Percentiles rank a stretch among this genome's conserved stretches.
phyloP scores from a whole-genome alignment of 2,329 filamentous ascomycete genomes.

The Rutstroemia sp. region DNA sequence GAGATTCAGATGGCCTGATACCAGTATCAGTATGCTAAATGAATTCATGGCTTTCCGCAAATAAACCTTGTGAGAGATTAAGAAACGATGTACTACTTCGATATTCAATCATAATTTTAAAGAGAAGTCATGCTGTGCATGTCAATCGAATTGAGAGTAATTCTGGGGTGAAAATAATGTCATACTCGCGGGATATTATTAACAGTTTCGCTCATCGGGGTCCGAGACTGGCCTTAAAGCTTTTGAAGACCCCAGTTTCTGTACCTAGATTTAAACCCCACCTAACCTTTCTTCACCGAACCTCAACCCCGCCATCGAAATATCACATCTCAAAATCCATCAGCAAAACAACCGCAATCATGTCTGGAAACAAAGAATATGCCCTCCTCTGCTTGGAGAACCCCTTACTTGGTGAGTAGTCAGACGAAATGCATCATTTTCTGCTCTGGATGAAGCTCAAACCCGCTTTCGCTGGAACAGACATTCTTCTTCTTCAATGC shows the following conservation, averaged over 20 bases:
- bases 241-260: conserved; percentile 9
- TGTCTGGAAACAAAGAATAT: conserved; percentile 74
- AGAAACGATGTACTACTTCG: not conserved
- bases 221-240: not conserved
- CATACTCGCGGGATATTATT: not conserved
- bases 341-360: conserved; percentile 32
- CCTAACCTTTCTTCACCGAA: conserved; percentile 11
- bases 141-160: not conserved
- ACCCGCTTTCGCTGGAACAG: not conserved
- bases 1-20: conserved; percentile 9
- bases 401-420: conserved; percentile 76
- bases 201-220: not conserved
- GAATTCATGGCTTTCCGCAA: conserved; percentile 9
- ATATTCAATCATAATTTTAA: not conserved
- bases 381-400: conserved; percentile 93
- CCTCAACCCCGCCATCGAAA: conserved; percentile 9
- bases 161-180: not conserved
- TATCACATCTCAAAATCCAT: conserved; percentile 10
- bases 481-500: not conserved
- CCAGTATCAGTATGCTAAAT: conserved; percentile 5
- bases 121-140: not conserved
- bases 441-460: not conserved
- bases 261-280: conserved; percentile 13
- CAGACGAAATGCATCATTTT: not conserved
- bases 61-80: not conserved